Base-by-base conservation (phyloP, 1,284 basidiomycete species). In the Porogramme epimiltina region DNA sequence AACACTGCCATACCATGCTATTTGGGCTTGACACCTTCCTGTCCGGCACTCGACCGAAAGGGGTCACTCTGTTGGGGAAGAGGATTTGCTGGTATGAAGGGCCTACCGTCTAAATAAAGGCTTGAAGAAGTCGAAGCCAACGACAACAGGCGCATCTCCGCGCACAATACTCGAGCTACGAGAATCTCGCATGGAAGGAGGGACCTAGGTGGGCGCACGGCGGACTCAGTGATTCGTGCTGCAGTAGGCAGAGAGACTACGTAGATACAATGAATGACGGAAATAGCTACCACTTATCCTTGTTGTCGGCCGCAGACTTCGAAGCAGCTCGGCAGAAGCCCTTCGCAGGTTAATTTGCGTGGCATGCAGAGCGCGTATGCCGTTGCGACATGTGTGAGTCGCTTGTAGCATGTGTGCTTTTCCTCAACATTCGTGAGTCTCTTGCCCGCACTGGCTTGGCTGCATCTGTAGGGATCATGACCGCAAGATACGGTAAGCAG, bases 321-420 rank as follows among this genome's bases (percentile, higher is more conserved):
- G n/a, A n/a, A n/a, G n/a, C n/a, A n/a, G 16, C 62, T 67, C 44
- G 62, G 63, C 24, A 58, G 45, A 34, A 71, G 69, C 4, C 71
- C 68, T 15, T 72, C 69, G 55, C 74, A 76, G 22, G 69, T 71
- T 46, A 76, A 73, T 66, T 76, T 76, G 42, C 74, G 67, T 36
- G 68, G 67, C 24, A 73, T 59, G 54, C 74, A 76, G 59, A 74
- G 74, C 46, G 63, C 66, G 53, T 73, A 76, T 2, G 73, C 73
- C 34, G 38, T 41, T 13, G 36, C 31, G 36, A 51, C 52, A 13
- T 49, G 49, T 13, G 28, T 13, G 8, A 31, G 13, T 16, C 54
- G 53, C 24, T 45, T 53, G 45, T 45, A 13, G 8, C 28, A 8
- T 13, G 28, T 31, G 8, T 13, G 6, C 28, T 6, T 13, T 13